Evolutionary conservation across 2,329 filamentous ascomycete species (phyloP).

Genomic region (Trichophyton simii): DNA sequence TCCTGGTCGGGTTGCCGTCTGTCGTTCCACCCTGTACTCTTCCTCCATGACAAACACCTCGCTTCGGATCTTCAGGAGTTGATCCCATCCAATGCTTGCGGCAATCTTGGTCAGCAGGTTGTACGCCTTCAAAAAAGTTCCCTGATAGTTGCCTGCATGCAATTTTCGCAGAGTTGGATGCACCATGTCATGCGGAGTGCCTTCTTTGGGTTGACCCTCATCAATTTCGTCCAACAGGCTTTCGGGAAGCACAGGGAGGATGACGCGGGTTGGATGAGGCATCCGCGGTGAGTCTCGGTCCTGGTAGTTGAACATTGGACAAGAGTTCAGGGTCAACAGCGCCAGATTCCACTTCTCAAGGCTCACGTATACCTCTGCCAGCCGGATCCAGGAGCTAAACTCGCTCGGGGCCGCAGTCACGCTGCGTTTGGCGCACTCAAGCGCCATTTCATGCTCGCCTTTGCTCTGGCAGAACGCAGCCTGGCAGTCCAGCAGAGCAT

Average conservation of each 20-base stretch:
- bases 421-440: slow-evolving; percentile 86
- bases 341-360: slow-evolving; percentile 96
- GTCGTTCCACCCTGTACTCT: slow-evolving; percentile 73
- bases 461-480: slow-evolving; percentile 85
- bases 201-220: slow-evolving; percentile 61
- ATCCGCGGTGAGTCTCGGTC: slow-evolving; percentile 93
- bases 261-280: slow-evolving; percentile 81
- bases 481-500: slow-evolving; percentile 88
- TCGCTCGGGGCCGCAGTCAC: slow-evolving; percentile 93
- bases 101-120: slow-evolving; percentile 90
- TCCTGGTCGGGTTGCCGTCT: slow-evolving; percentile 31
- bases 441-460: slow-evolving; percentile 70
- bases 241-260: slow-evolving; percentile 75
- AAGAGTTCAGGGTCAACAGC: slow-evolving; percentile 89
- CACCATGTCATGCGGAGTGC: slow-evolving; percentile 69
- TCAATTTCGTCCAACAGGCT: slow-evolving; percentile 93
- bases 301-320: slow-evolving; percentile 99
- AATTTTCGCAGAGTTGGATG: slow-evolving; percentile 77
- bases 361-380: slow-evolving; percentile 86
- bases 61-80: slow-evolving; percentile 84
- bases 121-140: slow-evolving; percentile 92
- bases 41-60: slow-evolving; percentile 99
- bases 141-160: slow-evolving; percentile 79
- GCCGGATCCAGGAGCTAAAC: slow-evolving; percentile 88
- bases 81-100: slow-evolving; percentile 94